Evolutionary conservation across 169 alveolate species (phyloP).

Genomic region (Cystoisospora suis): DNA sequence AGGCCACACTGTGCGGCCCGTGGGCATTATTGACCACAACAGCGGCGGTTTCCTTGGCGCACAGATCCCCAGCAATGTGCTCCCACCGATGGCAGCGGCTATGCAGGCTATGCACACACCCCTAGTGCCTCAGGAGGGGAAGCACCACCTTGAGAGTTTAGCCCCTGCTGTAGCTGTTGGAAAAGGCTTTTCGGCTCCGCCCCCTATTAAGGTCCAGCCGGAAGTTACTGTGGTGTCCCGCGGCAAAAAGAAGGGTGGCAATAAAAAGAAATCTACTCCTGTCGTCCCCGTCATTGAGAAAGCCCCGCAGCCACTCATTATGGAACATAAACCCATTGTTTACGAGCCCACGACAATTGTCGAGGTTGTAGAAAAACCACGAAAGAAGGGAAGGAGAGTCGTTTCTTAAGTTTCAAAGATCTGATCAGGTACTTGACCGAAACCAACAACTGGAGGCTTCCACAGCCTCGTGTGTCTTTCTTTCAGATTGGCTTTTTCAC

Average conservation of each 20-base stretch:
- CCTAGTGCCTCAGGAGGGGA: neutral
- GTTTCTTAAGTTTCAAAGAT: neutral
- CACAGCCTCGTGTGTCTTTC: too few species aligned
- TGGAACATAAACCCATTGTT: neutral
- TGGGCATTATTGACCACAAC: neutral
- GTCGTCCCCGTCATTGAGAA: neutral
- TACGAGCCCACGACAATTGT: neutral
- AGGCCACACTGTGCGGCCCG: too few species aligned
- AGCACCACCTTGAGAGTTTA: too few species aligned
- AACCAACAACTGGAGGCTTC: too few species aligned
- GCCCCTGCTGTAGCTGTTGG: too few species aligned
- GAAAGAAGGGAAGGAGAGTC: neutral
- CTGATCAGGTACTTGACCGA: too few species aligned
- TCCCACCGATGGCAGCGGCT: slow-evolving; percentile 16
- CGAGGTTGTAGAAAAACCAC: slow-evolving; percentile 6
- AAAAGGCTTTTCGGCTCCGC: too few species aligned
- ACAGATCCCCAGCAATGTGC: neutral
- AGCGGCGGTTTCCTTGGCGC: neutral
- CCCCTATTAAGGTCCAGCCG: too few species aligned
- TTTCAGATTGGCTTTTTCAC: too few species aligned
- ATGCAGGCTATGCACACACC: neutral
- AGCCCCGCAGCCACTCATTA: neutral
- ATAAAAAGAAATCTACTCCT: neutral
- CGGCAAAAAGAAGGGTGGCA: slow-evolving; percentile 4
- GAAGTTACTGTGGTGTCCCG: too few species aligned